These are phyloP conservation scores for Kalanchoe fedtschenkoi DNA, from an alignment of 164 flowering plant species.

Conservation along the genomic window DNA sequence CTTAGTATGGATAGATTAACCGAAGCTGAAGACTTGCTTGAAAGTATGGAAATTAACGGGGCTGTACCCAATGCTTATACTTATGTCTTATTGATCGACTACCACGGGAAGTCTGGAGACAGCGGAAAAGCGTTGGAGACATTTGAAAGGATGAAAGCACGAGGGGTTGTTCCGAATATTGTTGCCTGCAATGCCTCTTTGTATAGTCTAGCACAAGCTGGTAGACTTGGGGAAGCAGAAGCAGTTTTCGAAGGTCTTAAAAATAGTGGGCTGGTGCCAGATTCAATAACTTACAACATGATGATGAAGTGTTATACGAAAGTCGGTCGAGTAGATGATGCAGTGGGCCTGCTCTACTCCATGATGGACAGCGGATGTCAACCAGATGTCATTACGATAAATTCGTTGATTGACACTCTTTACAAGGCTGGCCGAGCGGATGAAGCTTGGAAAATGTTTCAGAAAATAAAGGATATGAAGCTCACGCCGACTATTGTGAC, in stretches of 20 bases:
- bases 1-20: constrained; percentile 41
- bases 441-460: constrained; percentile 82
- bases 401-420: constrained; percentile 67
- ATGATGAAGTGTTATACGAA: constrained; percentile 89
- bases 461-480: constrained; percentile 50
- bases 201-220: constrained; percentile 62
- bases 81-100: constrained; percentile 74
- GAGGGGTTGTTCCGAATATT: constrained; percentile 66
- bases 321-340: constrained; percentile 67
- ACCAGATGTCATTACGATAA: constrained; percentile 56
- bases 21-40: constrained; percentile 50
- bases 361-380: constrained; percentile 52
- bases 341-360: constrained; percentile 46
- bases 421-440: constrained; percentile 63
- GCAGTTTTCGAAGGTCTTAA: constrained; percentile 44
- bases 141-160: constrained; percentile 65
- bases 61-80: constrained; percentile 55
- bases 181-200: constrained; percentile 81
- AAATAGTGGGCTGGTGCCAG: constrained; percentile 54
- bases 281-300: constrained; percentile 85
- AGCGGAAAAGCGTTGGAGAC: constrained; percentile 55
- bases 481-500: constrained; percentile 79
- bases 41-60: constrained; percentile 42
- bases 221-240: constrained; percentile 57
- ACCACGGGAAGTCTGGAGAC: constrained; percentile 72